Percentiles rank a stretch among this genome's conserved stretches.
These are phyloP conservation scores for Diaporthe sp. DNA, from an alignment of 2,329 filamentous ascomycete species.

Conservation along the genomic window DNA sequence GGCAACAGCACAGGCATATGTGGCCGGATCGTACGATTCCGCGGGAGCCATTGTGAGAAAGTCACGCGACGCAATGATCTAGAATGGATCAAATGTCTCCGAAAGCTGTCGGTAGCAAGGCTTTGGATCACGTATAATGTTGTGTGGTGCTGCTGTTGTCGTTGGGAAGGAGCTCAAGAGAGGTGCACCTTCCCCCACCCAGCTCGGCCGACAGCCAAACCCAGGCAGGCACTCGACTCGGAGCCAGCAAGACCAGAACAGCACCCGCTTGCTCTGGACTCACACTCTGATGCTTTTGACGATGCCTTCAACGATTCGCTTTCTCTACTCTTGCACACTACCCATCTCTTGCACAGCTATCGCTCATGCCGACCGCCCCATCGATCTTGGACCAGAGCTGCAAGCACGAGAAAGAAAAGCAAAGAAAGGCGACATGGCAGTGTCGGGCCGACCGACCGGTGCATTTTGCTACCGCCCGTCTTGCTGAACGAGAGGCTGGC, in stretches of 20 bases:
- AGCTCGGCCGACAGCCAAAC: background rate
- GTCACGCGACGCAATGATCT: background rate
- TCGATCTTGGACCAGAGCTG: background rate
- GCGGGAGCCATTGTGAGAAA: background rate
- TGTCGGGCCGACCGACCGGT: background rate
- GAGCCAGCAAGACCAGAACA: background rate
- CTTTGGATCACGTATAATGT: background rate
- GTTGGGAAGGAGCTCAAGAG: background rate
- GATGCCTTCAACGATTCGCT: too few species aligned
- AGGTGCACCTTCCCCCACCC: background rate
- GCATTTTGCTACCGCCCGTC: background rate
- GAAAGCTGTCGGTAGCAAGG: background rate
- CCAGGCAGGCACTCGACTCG: too few species aligned
- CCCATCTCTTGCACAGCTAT: background rate
- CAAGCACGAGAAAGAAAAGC: background rate
- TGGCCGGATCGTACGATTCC: slow-evolving; percentile 23
- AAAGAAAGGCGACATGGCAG: background rate
- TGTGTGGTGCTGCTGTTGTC: background rate
- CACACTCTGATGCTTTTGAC: background rate
- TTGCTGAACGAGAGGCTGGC: background rate
- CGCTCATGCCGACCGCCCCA: background rate
- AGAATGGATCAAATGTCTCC: background rate
- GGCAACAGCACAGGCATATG: background rate
- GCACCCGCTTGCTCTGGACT: too few species aligned
- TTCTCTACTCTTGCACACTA: background rate